phyloP scores from a whole-genome alignment of 148 eudicot genomes.

The Selenicereus undatus region DNA sequence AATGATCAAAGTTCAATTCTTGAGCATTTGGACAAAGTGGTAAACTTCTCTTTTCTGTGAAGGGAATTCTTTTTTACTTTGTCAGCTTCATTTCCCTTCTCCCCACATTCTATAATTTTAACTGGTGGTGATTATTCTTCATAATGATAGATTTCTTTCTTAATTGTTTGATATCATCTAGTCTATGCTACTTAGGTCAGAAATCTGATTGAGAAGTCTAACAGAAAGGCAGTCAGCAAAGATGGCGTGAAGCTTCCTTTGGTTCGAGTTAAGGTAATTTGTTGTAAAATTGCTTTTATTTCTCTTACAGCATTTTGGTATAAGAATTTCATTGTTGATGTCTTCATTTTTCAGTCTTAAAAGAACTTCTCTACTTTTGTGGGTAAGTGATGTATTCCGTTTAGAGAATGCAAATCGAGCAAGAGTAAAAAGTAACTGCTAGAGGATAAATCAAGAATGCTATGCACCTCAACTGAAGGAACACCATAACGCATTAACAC shows the following conservation, averaged over 20 bases:
- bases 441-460: too few relatives aligned
- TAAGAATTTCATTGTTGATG: too few relatives aligned
- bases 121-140: constrained; percentile 1
- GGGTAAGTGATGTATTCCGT: too few relatives aligned
- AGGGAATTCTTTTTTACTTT: constrained; percentile 6
- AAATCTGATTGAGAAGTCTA: constrained; percentile 71
- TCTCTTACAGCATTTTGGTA: too few relatives aligned
- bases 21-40: constrained; percentile 92
- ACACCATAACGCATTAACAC: too few relatives aligned
- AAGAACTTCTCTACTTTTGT: too few relatives aligned
- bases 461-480: too few relatives aligned
- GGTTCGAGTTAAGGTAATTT: constrained; percentile 77
- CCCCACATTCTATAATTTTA: not conserved
- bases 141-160: not conserved
- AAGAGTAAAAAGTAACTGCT: too few relatives aligned
- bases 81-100: not conserved
- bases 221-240: constrained; percentile 40
- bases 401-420: too few relatives aligned
- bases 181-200: constrained; percentile 53
- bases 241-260: constrained; percentile 76
- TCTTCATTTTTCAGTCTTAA: too few relatives aligned
- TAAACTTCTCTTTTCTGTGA: constrained; percentile 24
- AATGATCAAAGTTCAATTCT: constrained; percentile 90
- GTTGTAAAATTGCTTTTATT: not conserved
- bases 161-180: constrained; percentile 10